A percentile compares a stretch with the other conserved stretches of the same genome.
These are phyloP conservation scores for Dendrobium nobile DNA, from an alignment of 106 monocot genomes.

Conservation along the genomic window DNA sequence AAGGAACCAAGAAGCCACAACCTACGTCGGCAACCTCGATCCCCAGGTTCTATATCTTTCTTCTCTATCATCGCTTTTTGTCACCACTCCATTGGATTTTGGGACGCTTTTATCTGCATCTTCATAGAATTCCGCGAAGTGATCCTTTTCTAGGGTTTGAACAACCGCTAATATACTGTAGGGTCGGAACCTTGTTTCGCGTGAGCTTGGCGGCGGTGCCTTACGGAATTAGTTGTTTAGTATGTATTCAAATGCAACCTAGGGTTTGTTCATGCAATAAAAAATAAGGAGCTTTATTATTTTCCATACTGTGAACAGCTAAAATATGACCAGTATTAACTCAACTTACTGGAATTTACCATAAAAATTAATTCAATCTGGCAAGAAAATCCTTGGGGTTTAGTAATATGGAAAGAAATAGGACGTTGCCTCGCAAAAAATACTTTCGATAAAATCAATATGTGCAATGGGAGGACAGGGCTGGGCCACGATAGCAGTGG, in stretches of 20 bases:
- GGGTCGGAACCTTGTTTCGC: background rate
- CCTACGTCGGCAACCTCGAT: slow-evolving; percentile 90
- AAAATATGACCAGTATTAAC: background rate
- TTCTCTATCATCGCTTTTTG: background rate
- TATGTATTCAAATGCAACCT: background rate
- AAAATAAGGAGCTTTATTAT: background rate
- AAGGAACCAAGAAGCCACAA: slow-evolving; percentile 91
- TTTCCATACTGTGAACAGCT: background rate
- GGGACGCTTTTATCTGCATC: background rate
- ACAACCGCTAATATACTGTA: background rate
- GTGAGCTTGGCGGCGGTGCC: background rate
- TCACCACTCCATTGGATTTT: background rate
- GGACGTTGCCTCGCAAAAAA: background rate
- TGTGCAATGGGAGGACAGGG: background rate
- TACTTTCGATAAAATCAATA: background rate
- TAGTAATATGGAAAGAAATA: background rate
- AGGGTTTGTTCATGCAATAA: background rate
- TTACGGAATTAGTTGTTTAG: background rate
- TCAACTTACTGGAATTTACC: background rate
- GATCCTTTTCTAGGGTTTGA: background rate
- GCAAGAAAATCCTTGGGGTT: background rate
- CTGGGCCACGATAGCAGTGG: no score
- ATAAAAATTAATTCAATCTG: background rate
- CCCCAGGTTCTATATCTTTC: slow-evolving; percentile 42
- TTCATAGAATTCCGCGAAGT: background rate